Evolutionary conservation across 2,329 filamentous ascomycete genomes (phyloP), one percentile per base, ranked within the genome.

Genomic region (Myriosclerotinia scirpicola): DNA sequence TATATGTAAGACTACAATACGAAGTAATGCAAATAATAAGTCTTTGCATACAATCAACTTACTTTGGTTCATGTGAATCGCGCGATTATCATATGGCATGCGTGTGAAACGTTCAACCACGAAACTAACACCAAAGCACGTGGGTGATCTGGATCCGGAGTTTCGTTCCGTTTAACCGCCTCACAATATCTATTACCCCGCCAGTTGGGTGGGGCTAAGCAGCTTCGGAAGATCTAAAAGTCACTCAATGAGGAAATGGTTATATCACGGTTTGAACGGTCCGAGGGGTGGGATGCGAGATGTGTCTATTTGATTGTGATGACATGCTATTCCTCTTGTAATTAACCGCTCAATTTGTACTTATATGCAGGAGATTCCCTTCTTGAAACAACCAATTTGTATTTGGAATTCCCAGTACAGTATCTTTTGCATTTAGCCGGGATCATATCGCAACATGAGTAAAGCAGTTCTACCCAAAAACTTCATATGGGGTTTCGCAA

Each of bases 401-500:
- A 54, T 5, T 58, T 36, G 17, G 36, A 42, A 48, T 46, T 17
- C 12, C 22, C 40, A 30, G 30, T 58, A 40, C 40, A 30, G 38
- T 58, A 40, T 48, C 34, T 42, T 67, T 12, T 50, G 36, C 3
- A 61, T 67, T 67, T 67, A 67, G 36, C 64, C 62, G 40, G 63
- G 66, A 44, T 46, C 38, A 12, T 46, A 54, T 34, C 30, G 65
- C 55, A 66, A 46, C 15, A 86, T 86, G 83, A 81, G 82, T 15
- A 69, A 74, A 70, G 72, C 75, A 68, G 75, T 76, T 75, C 82
- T 92, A 66, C 87, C 87, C 50, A 82, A 83, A 66, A 88, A 91
- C 77, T 92, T 93, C 78, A 79, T 87, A 68, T 93, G 90, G 90
- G 90, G 90, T 64, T 93, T 92, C 78, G 90, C 90, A 74, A 93